A percentile compares a stretch with the other conserved stretches of the same genome.
Evolutionary conservation across 2,329 filamentous ascomycete genomes (phyloP).

Genomic region (Phyllosticta paracitricarpa): DNA sequence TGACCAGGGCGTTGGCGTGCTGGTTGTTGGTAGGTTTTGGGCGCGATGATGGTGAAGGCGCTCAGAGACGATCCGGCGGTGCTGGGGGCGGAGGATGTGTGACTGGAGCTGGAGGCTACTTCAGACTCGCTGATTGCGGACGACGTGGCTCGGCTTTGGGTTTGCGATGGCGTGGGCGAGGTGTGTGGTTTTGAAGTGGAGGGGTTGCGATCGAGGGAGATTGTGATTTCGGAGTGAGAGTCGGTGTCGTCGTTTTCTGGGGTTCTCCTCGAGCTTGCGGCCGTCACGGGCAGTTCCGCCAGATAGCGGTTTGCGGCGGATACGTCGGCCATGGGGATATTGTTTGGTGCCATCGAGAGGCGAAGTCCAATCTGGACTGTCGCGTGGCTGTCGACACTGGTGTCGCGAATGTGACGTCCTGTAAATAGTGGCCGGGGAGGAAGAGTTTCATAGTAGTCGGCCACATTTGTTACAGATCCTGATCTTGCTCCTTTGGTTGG

Average conservation of each 20-base stretch:
- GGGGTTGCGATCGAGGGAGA: not conserved
- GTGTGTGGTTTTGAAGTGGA: not conserved
- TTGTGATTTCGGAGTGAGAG: not conserved
- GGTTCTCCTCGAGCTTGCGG: not conserved
- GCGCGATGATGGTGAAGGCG: not conserved
- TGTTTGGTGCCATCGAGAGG: constrained; percentile 41
- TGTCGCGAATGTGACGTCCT: constrained; percentile 45
- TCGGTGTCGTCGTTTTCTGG: not conserved
- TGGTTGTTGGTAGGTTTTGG: not conserved
- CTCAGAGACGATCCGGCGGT: not conserved
- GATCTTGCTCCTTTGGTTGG: not conserved
- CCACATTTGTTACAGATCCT: constrained; percentile 26
- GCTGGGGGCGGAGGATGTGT: not conserved
- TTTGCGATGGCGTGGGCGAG: not conserved
- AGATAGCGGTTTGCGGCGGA: not conserved
- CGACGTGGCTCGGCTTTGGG: not conserved
- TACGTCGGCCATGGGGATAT: not conserved
- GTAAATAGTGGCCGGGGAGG: constrained; percentile 30
- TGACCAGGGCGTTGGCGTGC: not conserved
- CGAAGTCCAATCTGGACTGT: constrained; percentile 64
- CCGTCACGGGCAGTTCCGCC: not conserved
- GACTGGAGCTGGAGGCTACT: not conserved
- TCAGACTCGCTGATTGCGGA: not conserved
- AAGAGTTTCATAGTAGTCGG: constrained; percentile 16
- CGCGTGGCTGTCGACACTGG: constrained; percentile 54